Evolutionary conservation across 352 stramenopile species (phyloP).

Genomic region (Elongisporangium prolatum): DNA sequence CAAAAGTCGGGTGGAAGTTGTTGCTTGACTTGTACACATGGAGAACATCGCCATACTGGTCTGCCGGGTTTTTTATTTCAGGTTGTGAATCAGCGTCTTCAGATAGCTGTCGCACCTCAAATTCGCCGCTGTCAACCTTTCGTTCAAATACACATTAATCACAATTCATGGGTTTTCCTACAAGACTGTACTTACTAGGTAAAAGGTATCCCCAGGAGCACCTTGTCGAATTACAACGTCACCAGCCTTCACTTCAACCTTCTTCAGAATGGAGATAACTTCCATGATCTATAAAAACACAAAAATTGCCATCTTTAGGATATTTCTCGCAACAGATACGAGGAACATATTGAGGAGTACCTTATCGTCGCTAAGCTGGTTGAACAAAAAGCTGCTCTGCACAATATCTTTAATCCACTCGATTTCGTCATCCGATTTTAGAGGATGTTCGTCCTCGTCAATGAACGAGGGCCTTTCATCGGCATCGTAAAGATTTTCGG

Average conservation of each 20-base stretch:
- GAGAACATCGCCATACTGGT: constrained; percentile 60
- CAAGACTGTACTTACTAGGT: constrained; percentile 56
- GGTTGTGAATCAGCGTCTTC: constrained; percentile 21
- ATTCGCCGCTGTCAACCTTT: constrained; percentile 70
- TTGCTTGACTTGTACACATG: constrained; percentile 66
- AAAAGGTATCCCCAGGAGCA: constrained; percentile 91
- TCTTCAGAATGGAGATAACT: constrained; percentile 88
- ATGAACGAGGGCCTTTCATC: constrained; percentile 22
- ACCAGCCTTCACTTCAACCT: constrained; percentile 70
- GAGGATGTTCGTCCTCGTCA: constrained; percentile 24
- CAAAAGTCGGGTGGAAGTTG: constrained; percentile 74
- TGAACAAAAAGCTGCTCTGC: constrained; percentile 91
- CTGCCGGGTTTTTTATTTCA: constrained; percentile 7
- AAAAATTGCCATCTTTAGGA: not conserved
- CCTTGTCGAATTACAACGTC: constrained; percentile 91
- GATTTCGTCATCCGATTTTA: constrained; percentile 77
- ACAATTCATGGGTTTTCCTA: not conserved
- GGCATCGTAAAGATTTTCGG: constrained; percentile 32
- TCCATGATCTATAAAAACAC: constrained; percentile 46
- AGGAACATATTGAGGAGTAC: constrained; percentile 14
- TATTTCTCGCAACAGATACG: not conserved
- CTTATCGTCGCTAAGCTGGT: constrained; percentile 87
- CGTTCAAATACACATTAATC: not conserved
- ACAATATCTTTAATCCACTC: constrained; percentile 87
- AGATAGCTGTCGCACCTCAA: constrained; percentile 65